These are phyloP conservation scores for Penicillium janthinellum DNA, from an alignment of 2,329 filamentous ascomycete genomes.

Conservation along the genomic window DNA sequence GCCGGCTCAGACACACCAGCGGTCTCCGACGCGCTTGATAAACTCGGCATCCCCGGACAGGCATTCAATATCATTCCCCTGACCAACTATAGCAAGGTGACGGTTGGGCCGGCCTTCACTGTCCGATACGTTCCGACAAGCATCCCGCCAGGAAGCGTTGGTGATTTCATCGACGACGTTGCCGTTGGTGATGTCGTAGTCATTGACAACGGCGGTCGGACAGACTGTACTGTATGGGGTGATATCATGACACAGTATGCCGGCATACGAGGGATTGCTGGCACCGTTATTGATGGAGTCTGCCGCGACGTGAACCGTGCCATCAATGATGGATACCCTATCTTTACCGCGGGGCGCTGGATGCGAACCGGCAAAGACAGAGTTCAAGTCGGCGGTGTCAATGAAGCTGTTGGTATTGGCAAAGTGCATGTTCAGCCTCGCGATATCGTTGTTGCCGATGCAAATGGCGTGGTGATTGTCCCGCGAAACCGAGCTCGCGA, in stretches of 20 bases:
- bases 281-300: constrained; percentile 38
- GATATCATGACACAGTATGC: constrained; percentile 43
- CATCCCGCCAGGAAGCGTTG: constrained; percentile 30
- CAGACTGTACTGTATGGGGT: constrained; percentile 40
- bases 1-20: constrained; percentile 22
- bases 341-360: constrained; percentile 37
- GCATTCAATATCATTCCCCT: constrained; percentile 23
- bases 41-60: constrained; percentile 25
- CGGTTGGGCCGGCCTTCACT: constrained; percentile 37
- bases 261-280: constrained; percentile 32
- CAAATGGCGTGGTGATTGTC: constrained; percentile 26
- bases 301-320: constrained; percentile 37
- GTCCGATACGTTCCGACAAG: constrained; percentile 33
- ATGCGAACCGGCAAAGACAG: constrained; percentile 40
- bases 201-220: constrained; percentile 39
- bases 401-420: constrained; percentile 32
- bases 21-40: constrained; percentile 27
- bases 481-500: constrained; percentile 20
- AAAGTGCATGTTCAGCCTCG: constrained; percentile 30
- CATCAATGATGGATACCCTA: constrained; percentile 31
- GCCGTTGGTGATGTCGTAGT: constrained; percentile 34
- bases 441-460: constrained; percentile 37
- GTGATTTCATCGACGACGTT: constrained; percentile 38
- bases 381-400: constrained; percentile 34
- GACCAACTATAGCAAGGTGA: constrained; percentile 31